Evolutionary conservation across 306 rosid species (phyloP).

Genomic region (Malus domestica): DNA sequence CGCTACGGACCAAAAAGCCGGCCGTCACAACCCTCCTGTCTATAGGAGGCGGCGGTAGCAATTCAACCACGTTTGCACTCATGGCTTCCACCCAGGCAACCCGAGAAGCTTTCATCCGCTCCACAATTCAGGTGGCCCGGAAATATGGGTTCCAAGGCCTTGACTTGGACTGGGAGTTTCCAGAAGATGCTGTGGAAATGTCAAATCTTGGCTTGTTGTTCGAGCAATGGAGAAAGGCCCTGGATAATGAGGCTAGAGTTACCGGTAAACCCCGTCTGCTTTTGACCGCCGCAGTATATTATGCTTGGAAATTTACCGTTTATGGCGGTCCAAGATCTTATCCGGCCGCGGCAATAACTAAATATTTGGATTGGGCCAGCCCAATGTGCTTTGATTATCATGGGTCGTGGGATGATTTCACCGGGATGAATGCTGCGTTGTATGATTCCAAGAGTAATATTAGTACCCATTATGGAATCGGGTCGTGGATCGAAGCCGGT

Average conservation of each 20-base stretch:
- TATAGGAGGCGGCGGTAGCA: constrained; percentile 59
- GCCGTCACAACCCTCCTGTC: constrained; percentile 52
- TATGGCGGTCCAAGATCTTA: constrained; percentile 35
- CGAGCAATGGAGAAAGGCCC: constrained; percentile 47
- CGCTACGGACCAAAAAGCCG: constrained; percentile 31
- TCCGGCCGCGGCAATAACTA: constrained; percentile 33
- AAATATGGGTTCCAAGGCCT: constrained; percentile 58
- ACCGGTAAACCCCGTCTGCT: constrained; percentile 32
- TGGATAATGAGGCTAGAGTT: constrained; percentile 22
- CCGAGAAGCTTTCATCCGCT: constrained; percentile 48
- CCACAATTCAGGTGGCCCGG: constrained; percentile 54
- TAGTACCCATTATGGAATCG: constrained; percentile 42
- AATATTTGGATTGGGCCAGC: constrained; percentile 56
- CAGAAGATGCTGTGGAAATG: constrained; percentile 41
- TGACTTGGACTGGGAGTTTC: constrained; percentile 88
- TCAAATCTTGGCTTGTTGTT: constrained; percentile 44
- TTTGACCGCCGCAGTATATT: constrained; percentile 58
- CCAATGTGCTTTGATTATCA: constrained; percentile 80
- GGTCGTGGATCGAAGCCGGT: constrained; percentile 62
- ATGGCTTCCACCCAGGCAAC: constrained; percentile 30
- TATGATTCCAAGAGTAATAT: constrained; percentile 39
- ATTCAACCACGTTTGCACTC: constrained; percentile 37
- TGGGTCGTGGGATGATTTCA: constrained; percentile 53
- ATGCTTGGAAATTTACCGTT: constrained; percentile 25
- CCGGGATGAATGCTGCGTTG: constrained; percentile 46